A percentile compares a stretch with the other conserved stretches of the same genome.
These are phyloP conservation scores for Medicago lupulina DNA, from an alignment of 306 rosid genomes.

Conservation along the genomic window DNA sequence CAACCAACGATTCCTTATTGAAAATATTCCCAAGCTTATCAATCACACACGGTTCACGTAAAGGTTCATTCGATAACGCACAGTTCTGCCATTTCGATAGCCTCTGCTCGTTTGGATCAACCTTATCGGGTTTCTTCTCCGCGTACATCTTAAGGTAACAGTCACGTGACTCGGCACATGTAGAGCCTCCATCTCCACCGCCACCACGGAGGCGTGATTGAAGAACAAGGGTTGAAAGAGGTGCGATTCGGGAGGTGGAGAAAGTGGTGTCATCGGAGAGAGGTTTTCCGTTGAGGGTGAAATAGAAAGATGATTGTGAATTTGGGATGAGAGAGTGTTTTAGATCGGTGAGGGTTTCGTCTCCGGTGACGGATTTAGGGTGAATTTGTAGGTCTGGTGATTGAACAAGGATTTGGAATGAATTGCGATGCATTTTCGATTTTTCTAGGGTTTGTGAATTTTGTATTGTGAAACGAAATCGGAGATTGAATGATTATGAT, in stretches of 20 bases:
- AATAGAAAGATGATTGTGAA: constrained; percentile 56
- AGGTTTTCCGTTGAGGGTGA: constrained; percentile 74
- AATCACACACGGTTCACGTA: constrained; percentile 86
- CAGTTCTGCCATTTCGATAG: constrained; percentile 88
- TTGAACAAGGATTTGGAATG: constrained; percentile 65
- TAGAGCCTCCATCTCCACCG: constrained; percentile 95
- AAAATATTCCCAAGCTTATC: constrained; percentile 85
- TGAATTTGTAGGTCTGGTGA: constrained; percentile 60
- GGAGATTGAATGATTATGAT: too few relatives aligned
- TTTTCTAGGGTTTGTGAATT: too few relatives aligned
- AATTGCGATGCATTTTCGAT: constrained; percentile 50
- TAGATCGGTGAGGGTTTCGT: constrained; percentile 60
- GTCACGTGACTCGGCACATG: constrained; percentile 96
- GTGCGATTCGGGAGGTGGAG: constrained; percentile 46
- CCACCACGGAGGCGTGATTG: constrained; percentile 71
- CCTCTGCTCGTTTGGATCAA: constrained; percentile 88
- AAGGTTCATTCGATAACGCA: constrained; percentile 76
- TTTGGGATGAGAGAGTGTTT: constrained; percentile 61
- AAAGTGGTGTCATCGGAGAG: constrained; percentile 56
- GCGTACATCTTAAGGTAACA: constrained; percentile 96
- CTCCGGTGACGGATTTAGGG: constrained; percentile 49
- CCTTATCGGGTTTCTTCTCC: constrained; percentile 87
- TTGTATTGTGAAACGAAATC: too few relatives aligned
- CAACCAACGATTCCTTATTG: constrained; percentile 81
- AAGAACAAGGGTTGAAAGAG: constrained; percentile 67